Percentiles rank a stretch among this genome's conserved stretches.
Conservation (phyloP, 441 rosid genomes). For the Populus hybrid region DNA sequence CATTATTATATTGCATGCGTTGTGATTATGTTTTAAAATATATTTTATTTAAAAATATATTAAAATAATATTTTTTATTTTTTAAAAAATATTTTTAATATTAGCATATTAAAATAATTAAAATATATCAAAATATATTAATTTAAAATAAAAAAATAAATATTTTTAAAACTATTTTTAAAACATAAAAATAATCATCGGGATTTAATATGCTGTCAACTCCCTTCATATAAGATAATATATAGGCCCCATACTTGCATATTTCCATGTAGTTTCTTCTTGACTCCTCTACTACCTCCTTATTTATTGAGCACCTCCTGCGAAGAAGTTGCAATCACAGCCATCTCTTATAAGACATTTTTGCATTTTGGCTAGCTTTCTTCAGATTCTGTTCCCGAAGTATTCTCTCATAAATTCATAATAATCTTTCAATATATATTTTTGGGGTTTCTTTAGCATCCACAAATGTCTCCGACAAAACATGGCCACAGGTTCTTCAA, state of each 20-base stretch:
- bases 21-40: no score
- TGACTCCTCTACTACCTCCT: background rate
- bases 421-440: background rate
- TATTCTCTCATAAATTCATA: background rate
- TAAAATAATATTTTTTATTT: no score
- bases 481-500: conserved; percentile 32
- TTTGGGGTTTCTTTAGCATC: background rate
- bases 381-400: background rate
- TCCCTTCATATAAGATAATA: background rate
- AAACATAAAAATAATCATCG: no score
- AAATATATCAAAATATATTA: no score
- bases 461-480: conserved; percentile 25
- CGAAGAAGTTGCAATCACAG: background rate
- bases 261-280: background rate
- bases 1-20: background rate
- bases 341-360: background rate
- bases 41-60: no score
- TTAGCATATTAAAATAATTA: no score
- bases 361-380: background rate
- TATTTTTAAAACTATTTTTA: no score
- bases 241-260: background rate
- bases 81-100: no score
- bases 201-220: background rate
- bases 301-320: background rate
- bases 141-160: no score